Conservation (phyloP, 352 stramenopile genomes). For the Phytophthora meadii region DNA sequence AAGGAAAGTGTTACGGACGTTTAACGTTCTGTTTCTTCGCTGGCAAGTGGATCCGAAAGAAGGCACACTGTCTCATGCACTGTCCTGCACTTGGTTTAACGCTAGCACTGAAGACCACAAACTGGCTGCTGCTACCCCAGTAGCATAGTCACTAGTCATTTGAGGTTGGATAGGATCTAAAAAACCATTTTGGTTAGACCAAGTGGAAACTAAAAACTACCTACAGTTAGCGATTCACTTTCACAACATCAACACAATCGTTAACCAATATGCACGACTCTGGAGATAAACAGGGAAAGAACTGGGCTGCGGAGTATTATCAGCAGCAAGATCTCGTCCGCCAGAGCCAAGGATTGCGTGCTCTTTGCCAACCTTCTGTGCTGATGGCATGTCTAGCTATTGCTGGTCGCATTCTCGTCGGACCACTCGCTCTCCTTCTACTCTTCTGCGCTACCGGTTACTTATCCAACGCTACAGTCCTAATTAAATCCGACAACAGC, state of each 20-base stretch:
- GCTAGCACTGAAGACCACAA: conserved; percentile 11
- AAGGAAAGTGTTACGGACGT: conserved; percentile 19
- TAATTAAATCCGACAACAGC: conserved; percentile 18
- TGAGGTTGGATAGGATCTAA: no score
- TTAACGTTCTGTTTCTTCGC: conserved; percentile 29
- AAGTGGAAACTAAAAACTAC: no score
- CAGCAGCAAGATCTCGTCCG: not conserved
- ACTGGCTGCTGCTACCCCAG: conserved; percentile 7
- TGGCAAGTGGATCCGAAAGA: conserved; percentile 23
- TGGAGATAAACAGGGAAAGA: no score
- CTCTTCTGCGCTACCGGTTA: conserved; percentile 14
- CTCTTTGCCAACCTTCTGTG: conserved; percentile 6
- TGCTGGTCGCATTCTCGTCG: conserved; percentile 21
- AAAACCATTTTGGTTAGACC: no score
- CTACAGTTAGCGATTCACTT: no score
- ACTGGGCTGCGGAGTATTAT: not conserved
- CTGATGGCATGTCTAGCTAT: conserved; percentile 9
- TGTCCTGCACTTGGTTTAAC: conserved; percentile 18
- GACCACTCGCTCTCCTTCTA: conserved; percentile 7
- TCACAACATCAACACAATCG: no score
- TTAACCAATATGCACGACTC: no score
- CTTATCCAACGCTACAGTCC: conserved; percentile 11
- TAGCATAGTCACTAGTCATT: conserved; percentile 1
- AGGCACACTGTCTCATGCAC: conserved; percentile 4
- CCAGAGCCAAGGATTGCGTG: not conserved